phyloP scores from a whole-genome alignment of 768 basidiomycete genomes.

The Boletus rubropictus region DNA sequence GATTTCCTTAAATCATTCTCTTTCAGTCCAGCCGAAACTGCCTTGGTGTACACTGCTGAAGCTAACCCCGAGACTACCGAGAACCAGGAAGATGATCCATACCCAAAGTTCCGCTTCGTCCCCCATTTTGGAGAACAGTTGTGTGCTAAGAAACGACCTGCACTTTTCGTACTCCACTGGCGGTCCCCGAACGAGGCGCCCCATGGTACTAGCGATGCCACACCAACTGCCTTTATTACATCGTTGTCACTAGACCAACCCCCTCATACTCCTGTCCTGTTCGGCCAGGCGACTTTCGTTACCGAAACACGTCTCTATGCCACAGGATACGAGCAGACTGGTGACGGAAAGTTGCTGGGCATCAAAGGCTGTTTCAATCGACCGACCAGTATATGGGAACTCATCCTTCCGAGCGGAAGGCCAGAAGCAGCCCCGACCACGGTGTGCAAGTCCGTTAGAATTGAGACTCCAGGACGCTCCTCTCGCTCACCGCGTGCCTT shows the following conservation, averaged over 20 bases:
- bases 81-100: conserved; percentile 22
- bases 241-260: conserved; percentile 12
- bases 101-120: conserved; percentile 45
- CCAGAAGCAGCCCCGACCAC: conserved; percentile 7
- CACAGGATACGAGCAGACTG: conserved; percentile 55
- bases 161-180: conserved; percentile 53
- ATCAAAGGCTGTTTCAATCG: conserved; percentile 57
- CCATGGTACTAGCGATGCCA: neutral
- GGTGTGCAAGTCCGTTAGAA: conserved; percentile 18
- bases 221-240: conserved; percentile 6
- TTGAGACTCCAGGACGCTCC: conserved; percentile 41
- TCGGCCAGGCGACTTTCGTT: conserved; percentile 55
- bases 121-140: conserved; percentile 64
- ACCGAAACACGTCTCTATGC: conserved; percentile 43
- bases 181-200: conserved; percentile 8
- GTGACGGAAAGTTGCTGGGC: conserved; percentile 55
- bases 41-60: conserved; percentile 60
- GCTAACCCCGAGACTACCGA: conserved; percentile 28
- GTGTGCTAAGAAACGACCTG: conserved; percentile 46
- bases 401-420: conserved; percentile 27
- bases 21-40: conserved; percentile 49
- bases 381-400: conserved; percentile 50
- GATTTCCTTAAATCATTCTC: conserved; percentile 47
- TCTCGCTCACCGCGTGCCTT: conserved; percentile 57
- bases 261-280: conserved; percentile 28